Conservation (phyloP, 345 rosid species). For the Gossypioides kirkii region DNA sequence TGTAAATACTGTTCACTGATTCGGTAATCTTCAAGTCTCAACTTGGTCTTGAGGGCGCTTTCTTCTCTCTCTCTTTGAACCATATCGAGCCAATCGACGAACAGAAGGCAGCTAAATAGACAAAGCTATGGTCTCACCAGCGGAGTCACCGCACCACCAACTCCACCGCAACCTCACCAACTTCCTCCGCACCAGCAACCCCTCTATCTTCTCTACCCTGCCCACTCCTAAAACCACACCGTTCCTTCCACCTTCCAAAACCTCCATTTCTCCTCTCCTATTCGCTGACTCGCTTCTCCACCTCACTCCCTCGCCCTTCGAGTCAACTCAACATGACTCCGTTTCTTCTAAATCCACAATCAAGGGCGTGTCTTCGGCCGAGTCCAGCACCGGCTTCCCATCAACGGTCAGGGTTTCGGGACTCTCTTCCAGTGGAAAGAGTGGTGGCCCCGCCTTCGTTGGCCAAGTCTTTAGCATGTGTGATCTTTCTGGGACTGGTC, state of each 20-base stretch:
- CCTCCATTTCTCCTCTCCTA: constrained; percentile 49
- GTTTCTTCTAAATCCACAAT: constrained; percentile 43
- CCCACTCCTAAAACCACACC: constrained; percentile 30
- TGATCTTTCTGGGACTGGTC: constrained; percentile 93
- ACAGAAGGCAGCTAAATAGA: background rate
- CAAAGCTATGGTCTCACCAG: constrained; percentile 34
- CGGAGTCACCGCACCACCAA: constrained; percentile 34
- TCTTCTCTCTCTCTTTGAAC: background rate
- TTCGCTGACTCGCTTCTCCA: constrained; percentile 32
- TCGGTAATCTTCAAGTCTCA: too few species aligned
- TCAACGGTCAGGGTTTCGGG: constrained; percentile 74
- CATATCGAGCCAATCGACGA: background rate
- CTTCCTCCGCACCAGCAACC: constrained; percentile 38
- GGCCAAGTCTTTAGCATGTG: constrained; percentile 99
- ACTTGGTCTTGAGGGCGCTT: too few species aligned
- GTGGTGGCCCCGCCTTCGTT: constrained; percentile 90
- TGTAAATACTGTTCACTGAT: too few species aligned
- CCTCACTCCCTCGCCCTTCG: constrained; percentile 22
- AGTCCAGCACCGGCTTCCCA: constrained; percentile 54
- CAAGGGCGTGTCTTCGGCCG: constrained; percentile 40
- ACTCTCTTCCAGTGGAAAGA: constrained; percentile 56
- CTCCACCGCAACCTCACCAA: constrained; percentile 32
- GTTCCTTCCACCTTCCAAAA: constrained; percentile 37
- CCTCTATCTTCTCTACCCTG: constrained; percentile 40
- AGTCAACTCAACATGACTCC: constrained; percentile 37